Evolutionary conservation across 257 asterid species (phyloP).

Genomic region (Scutellaria minor): DNA sequence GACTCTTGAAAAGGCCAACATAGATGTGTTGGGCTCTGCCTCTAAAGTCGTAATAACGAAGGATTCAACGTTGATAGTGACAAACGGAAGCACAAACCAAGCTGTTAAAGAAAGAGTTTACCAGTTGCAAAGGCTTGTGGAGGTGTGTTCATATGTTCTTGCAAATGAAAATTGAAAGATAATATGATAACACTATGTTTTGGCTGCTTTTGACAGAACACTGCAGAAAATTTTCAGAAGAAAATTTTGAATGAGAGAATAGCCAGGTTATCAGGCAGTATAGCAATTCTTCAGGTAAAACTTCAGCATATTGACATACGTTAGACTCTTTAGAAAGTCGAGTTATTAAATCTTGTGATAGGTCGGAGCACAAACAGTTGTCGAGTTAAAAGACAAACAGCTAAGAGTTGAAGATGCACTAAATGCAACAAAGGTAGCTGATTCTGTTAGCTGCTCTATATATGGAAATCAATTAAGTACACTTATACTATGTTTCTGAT

Average conservation of each 20-base stretch:
- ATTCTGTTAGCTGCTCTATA: not conserved
- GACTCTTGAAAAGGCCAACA: constrained; percentile 62
- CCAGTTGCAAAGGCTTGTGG: constrained; percentile 71
- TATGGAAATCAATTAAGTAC: not conserved
- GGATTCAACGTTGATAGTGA: constrained; percentile 74
- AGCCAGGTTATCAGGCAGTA: constrained; percentile 81
- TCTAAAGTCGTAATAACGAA: constrained; percentile 74
- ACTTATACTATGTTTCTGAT: not conserved
- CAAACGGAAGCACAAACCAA: constrained; percentile 66
- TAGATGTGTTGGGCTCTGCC: constrained; percentile 71
- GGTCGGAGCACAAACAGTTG: constrained; percentile 91
- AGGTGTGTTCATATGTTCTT: constrained; percentile 46
- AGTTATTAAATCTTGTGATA: constrained; percentile 20
- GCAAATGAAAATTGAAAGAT: not conserved
- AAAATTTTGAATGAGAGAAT: constrained; percentile 73
- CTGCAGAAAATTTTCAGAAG: constrained; percentile 73
- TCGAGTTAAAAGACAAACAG: constrained; percentile 85
- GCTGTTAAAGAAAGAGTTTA: constrained; percentile 61
- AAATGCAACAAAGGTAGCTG: constrained; percentile 86
- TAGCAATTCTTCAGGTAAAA: constrained; percentile 78
- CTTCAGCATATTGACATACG: not conserved
- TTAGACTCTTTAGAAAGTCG: not conserved
- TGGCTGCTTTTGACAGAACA: constrained; percentile 55
- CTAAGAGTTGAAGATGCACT: constrained; percentile 86
- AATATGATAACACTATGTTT: no score